A percentile compares a stretch with the other conserved stretches of the same genome.
Evolutionary conservation across 169 alveolate species (phyloP).

Genomic region (Pseudocohnilembus persalinus): DNA sequence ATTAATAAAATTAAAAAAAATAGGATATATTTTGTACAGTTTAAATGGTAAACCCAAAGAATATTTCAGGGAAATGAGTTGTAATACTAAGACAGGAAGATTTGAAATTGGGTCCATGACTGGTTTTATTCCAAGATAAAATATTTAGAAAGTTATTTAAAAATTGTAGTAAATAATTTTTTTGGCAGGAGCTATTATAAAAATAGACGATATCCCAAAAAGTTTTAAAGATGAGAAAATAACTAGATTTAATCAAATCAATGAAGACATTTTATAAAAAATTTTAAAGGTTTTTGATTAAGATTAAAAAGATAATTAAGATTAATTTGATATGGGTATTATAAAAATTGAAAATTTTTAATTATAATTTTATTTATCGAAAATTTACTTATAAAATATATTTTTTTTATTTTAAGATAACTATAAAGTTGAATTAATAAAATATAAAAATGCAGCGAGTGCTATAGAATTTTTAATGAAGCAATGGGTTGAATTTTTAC

Average conservation of each 20-base stretch:
- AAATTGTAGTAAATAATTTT: too few species aligned
- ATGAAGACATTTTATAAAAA: neutral
- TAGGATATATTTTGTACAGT: neutral
- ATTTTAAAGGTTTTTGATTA: neutral
- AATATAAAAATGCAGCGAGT: too few species aligned
- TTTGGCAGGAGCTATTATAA: neutral
- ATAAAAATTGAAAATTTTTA: too few species aligned
- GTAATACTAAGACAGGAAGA: neutral
- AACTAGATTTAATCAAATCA: neutral
- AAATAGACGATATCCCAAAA: neutral
- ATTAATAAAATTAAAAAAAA: too few species aligned
- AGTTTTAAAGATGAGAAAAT: neutral
- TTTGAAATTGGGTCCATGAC: neutral
- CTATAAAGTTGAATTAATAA: too few species aligned
- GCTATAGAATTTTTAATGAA: too few species aligned
- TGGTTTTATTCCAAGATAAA: neutral
- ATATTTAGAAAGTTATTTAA: neutral
- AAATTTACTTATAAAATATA: too few species aligned
- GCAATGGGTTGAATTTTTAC: too few species aligned
- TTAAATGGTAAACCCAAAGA: neutral
- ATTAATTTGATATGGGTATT: too few species aligned
- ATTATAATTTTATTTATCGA: too few species aligned
- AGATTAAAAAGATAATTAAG: too few species aligned
- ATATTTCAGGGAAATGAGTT: neutral
- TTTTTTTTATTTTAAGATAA: too few species aligned